phyloP scores from a whole-genome alignment of 1,139 yeast genomes.

The Yamadazyma blattariae region DNA sequence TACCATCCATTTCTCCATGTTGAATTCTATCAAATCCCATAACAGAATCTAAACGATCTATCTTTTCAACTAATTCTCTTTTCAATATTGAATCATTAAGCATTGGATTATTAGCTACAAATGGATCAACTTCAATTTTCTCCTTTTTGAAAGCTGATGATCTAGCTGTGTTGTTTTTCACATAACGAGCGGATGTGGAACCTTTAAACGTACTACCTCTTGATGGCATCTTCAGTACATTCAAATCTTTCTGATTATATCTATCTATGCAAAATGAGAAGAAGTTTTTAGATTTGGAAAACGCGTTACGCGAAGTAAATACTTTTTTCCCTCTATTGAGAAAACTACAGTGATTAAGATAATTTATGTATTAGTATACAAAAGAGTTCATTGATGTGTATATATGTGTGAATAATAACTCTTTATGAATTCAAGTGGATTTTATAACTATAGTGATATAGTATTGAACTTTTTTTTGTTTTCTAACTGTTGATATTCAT shows the following conservation, averaged over 20 bases:
- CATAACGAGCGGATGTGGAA: slow-evolving; percentile 54
- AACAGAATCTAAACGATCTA: slow-evolving; percentile 63
- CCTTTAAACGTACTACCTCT: slow-evolving; percentile 34
- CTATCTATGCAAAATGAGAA: neutral
- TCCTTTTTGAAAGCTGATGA: slow-evolving; percentile 9
- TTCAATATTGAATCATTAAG: slow-evolving; percentile 36
- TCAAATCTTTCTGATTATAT: neutral
- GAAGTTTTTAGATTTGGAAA: neutral
- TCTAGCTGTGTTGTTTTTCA: slow-evolving; percentile 34
- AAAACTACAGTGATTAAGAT: too few species aligned
- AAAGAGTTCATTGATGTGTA: neutral
- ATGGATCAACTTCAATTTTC: slow-evolving; percentile 21
- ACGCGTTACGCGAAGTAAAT: too few species aligned
- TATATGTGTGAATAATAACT: too few species aligned
- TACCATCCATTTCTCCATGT: slow-evolving; percentile 51
- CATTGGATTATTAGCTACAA: slow-evolving; percentile 38
- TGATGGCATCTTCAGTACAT: slow-evolving; percentile 7
- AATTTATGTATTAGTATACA: neutral
- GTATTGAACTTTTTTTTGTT: too few species aligned
- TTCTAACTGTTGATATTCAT: slow-evolving; percentile 20
- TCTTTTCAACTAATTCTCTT: slow-evolving; percentile 46
- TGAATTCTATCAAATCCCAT: slow-evolving; percentile 87
- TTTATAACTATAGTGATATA: too few species aligned
- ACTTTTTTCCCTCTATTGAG: too few species aligned
- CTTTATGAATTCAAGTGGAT: too few species aligned